Conservation (phyloP, 1,284 basidiomycete species). For the Cutaneotrichosporon sp. region DNA sequence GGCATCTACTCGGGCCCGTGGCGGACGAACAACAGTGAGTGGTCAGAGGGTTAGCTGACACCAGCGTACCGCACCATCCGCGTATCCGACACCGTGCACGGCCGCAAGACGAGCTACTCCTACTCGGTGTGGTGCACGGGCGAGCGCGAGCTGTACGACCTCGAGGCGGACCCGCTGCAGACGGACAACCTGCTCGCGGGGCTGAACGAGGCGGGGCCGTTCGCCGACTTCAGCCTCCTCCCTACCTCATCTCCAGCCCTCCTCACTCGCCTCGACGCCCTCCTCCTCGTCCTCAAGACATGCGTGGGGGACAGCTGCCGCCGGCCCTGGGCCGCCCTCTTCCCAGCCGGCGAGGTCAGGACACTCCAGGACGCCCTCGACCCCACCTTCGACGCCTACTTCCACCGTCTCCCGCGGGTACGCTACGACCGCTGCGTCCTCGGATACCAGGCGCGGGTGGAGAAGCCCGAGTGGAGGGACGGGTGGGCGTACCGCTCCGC, state of each 20-base stretch:
- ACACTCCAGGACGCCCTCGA: constrained; percentile 28
- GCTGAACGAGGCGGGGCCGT: neutral
- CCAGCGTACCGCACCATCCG: constrained; percentile 40
- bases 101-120: constrained; percentile 17
- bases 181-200: constrained; percentile 31
- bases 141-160: constrained; percentile 46
- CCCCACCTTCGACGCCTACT: constrained; percentile 34
- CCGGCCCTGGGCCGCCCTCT: constrained; percentile 31
- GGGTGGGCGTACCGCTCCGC: neutral
- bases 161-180: constrained; percentile 39
- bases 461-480: constrained; percentile 31
- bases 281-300: constrained; percentile 43
- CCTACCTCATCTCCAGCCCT: neutral
- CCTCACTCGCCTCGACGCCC: constrained; percentile 37
- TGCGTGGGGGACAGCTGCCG: constrained; percentile 38
- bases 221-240: neutral
- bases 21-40: constrained; percentile 31
- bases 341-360: constrained; percentile 26
- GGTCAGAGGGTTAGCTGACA: constrained; percentile 2
- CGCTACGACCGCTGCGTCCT: constrained; percentile 31
- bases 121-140: constrained; percentile 50
- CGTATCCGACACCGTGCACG: constrained; percentile 27
- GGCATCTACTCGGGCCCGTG: constrained; percentile 30
- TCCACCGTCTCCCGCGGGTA: constrained; percentile 34
- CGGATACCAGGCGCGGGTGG: constrained; percentile 30